A percentile compares a stretch with the other conserved stretches of the same genome.
These are phyloP conservation scores for Cladosporium colombiae DNA, from an alignment of 2,329 filamentous ascomycete genomes.

Conservation along the genomic window DNA sequence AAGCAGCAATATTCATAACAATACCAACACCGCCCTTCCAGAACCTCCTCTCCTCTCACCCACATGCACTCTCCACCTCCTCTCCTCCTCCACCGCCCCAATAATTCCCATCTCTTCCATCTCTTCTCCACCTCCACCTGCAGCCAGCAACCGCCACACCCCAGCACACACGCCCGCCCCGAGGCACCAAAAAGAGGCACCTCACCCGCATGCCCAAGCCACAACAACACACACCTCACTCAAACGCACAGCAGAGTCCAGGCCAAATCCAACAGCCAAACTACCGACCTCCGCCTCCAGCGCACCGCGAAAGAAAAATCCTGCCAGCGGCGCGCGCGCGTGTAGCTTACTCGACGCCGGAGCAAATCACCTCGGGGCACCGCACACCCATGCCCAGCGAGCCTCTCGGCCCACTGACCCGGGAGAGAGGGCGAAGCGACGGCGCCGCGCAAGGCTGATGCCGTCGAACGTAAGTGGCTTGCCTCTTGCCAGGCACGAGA, in stretches of 20 bases:
- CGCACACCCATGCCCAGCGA: slow-evolving; percentile 20
- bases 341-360: background rate
- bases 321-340: slow-evolving; percentile 2
- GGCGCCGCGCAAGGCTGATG: slow-evolving; percentile 15
- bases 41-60: background rate
- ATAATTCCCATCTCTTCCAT: slow-evolving; percentile 1
- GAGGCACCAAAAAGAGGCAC: background rate
- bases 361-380: slow-evolving; percentile 10
- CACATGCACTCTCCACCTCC: background rate
- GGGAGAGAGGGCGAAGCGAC: slow-evolving; percentile 7
- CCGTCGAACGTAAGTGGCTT: slow-evolving; percentile 21
- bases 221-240: background rate
- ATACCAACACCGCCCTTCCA: background rate
- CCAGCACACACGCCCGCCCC: background rate
- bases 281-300: background rate
- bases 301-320: background rate
- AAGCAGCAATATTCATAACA: background rate
- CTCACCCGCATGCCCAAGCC: slow-evolving; percentile 1
- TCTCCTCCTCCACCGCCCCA: slow-evolving; percentile 2
- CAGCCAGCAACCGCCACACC: background rate
- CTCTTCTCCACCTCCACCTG: slow-evolving; percentile 8
- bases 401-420: slow-evolving; percentile 20
- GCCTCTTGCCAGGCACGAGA: slow-evolving; percentile 20
- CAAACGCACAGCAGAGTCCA: background rate
- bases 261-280: background rate